Conservation (phyloP, 1,284 basidiomycete genomes). For the Athelia sp. region DNA sequence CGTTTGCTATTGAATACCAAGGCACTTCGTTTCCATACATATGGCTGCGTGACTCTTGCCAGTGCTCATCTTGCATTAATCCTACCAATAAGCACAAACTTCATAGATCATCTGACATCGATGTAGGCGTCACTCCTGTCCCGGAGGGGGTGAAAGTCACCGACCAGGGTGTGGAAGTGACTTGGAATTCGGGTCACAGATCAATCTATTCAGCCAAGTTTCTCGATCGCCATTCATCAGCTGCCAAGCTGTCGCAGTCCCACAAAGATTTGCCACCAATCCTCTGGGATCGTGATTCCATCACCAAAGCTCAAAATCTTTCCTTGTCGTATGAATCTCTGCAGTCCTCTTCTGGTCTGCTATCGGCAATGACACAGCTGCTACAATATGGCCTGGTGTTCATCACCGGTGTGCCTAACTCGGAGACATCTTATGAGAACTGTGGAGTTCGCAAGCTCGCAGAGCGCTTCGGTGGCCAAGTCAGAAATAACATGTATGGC, state of each 20-base stretch:
- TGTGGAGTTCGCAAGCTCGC: constrained; percentile 71
- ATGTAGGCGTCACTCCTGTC: constrained; percentile 37
- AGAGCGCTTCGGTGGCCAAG: constrained; percentile 51
- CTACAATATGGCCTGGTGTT: constrained; percentile 52
- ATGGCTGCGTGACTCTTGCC: constrained; percentile 45
- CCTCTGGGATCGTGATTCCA: constrained; percentile 31
- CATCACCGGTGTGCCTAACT: constrained; percentile 53
- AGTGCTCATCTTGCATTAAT: constrained; percentile 55
- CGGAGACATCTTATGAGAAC: constrained; percentile 44
- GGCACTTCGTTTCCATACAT: constrained; percentile 39
- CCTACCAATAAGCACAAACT: constrained; percentile 76
- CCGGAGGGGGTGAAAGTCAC: constrained; percentile 31
- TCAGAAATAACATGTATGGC: constrained; percentile 91
- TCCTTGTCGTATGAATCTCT: constrained; percentile 49
- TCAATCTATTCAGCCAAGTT: constrained; percentile 49
- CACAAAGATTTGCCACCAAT: constrained; percentile 31
- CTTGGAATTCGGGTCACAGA: constrained; percentile 50
- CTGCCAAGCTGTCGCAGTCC: constrained; percentile 25
- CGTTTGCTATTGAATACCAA: too few relatives aligned
- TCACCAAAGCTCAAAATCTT: constrained; percentile 33
- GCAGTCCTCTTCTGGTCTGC: constrained; percentile 35
- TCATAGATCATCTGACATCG: constrained; percentile 65
- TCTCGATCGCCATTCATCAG: constrained; percentile 42
- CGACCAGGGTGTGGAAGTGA: constrained; percentile 40
- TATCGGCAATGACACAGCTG: constrained; percentile 52